phyloP scores from a whole-genome alignment of 176 grass and related monocot species.

The Ensete ventricosum region DNA sequence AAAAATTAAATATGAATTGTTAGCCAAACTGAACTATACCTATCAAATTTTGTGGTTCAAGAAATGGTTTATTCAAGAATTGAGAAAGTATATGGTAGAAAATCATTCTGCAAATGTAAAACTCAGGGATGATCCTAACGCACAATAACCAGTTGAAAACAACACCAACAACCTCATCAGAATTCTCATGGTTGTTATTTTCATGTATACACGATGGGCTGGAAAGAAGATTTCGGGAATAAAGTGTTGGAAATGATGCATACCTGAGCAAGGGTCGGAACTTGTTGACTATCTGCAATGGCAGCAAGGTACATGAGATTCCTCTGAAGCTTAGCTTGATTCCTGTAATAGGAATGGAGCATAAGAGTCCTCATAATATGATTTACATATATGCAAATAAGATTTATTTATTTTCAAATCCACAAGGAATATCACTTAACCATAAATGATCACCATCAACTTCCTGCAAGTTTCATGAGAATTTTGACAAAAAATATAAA shows the following conservation, averaged over 20 bases:
- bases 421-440: background rate
- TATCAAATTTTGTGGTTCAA: background rate
- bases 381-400: background rate
- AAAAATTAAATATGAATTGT: background rate
- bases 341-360: conserved; percentile 13
- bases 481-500: too few species aligned
- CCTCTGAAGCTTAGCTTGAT: conserved; percentile 31
- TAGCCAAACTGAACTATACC: background rate
- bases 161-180: background rate
- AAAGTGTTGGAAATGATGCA: background rate
- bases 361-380: background rate
- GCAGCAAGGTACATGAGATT: conserved; percentile 35
- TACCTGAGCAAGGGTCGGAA: conserved; percentile 26
- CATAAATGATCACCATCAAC: background rate
- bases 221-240: background rate
- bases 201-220: background rate
- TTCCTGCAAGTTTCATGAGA: background rate
- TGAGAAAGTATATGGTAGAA: background rate
- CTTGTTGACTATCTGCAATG: conserved; percentile 31
- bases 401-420: background rate
- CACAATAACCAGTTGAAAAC: too few species aligned
- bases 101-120: too few species aligned
- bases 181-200: background rate
- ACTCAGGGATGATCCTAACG: too few species aligned
- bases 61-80: background rate